Evolutionary conservation across 1,284 basidiomycete genomes (phyloP).

Genomic region (Tremellales sp.): DNA sequence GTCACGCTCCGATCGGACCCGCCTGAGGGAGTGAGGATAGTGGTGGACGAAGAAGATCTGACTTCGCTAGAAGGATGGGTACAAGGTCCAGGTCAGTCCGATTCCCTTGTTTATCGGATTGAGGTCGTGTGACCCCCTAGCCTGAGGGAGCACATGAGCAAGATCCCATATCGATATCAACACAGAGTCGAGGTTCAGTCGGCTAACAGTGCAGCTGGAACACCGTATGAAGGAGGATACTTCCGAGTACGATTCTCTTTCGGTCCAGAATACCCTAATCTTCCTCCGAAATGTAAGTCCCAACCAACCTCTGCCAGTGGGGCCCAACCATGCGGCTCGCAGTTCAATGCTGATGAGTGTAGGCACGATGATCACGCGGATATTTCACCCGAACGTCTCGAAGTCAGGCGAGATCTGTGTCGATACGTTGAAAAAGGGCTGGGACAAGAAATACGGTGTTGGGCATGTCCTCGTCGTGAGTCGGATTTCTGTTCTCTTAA

Average conservation of each 20-base stretch:
- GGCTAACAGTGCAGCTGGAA: slow-evolving; percentile 79
- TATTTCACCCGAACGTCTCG: slow-evolving; percentile 95
- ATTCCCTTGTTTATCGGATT: no score
- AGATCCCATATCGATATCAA: no score
- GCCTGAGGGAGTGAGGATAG: slow-evolving; percentile 80
- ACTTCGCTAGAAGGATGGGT: slow-evolving; percentile 44
- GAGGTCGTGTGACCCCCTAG: no score
- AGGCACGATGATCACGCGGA: slow-evolving; percentile 88
- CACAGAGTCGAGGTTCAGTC: no score
- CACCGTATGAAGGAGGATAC: slow-evolving; percentile 87
- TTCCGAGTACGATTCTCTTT: slow-evolving; percentile 84
- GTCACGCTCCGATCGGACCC: slow-evolving; percentile 70
- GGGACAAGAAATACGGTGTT: slow-evolving; percentile 88
- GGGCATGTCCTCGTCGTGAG: slow-evolving; percentile 72
- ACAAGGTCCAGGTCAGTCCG: slow-evolving; percentile 44
- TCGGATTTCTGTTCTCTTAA: slow-evolving; percentile 1
- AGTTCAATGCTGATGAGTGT: slow-evolving; percentile 1
- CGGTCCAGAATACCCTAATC: slow-evolving; percentile 76
- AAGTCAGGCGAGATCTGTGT: slow-evolving; percentile 89
- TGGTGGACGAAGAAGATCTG: slow-evolving; percentile 69
- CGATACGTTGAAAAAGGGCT: slow-evolving; percentile 94
- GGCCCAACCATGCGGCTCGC: not conserved
- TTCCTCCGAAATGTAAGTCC: slow-evolving; percentile 81
- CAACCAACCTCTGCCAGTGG: not conserved
- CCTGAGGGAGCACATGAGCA: not conserved